Evolutionary conservation across 164 flowering plant genomes (phyloP).

Genomic region (Kingdonia uniflora): DNA sequence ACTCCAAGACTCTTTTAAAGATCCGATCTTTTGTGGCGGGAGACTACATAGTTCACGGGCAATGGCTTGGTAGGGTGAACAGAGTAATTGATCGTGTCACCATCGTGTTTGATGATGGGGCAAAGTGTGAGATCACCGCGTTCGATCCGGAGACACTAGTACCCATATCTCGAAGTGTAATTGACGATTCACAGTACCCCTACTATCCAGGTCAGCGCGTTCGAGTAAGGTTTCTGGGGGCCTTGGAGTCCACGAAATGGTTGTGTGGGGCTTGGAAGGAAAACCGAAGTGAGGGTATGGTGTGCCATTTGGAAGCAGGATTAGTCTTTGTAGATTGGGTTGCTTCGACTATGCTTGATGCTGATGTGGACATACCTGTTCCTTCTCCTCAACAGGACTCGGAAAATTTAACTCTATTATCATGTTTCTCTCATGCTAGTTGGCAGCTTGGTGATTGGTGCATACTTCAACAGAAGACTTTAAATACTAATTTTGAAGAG

Average conservation of each 20-base stretch:
- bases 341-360: constrained; percentile 34
- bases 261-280: constrained; percentile 55
- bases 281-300: constrained; percentile 50
- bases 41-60: constrained; percentile 66
- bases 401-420: constrained; percentile 42
- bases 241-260: constrained; percentile 46
- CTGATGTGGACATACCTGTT: constrained; percentile 18
- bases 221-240: constrained; percentile 21
- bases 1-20: constrained; percentile 46
- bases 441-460: constrained; percentile 98
- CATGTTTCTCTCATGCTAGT: constrained; percentile 58
- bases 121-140: constrained; percentile 45
- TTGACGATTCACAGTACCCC: constrained; percentile 66
- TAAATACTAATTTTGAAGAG: constrained; percentile 17
- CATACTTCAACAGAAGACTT: constrained; percentile 29
- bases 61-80: constrained; percentile 79
- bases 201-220: constrained; percentile 91
- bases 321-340: constrained; percentile 71
- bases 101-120: constrained; percentile 73
- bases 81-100: constrained; percentile 54
- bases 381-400: constrained; percentile 49
- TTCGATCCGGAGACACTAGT: constrained; percentile 36
- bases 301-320: constrained; percentile 63
- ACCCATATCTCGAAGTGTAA: constrained; percentile 39
- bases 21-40: constrained; percentile 53